phyloP scores from a whole-genome alignment of 805 yeast genomes.

The Metschnikowia borealis region DNA sequence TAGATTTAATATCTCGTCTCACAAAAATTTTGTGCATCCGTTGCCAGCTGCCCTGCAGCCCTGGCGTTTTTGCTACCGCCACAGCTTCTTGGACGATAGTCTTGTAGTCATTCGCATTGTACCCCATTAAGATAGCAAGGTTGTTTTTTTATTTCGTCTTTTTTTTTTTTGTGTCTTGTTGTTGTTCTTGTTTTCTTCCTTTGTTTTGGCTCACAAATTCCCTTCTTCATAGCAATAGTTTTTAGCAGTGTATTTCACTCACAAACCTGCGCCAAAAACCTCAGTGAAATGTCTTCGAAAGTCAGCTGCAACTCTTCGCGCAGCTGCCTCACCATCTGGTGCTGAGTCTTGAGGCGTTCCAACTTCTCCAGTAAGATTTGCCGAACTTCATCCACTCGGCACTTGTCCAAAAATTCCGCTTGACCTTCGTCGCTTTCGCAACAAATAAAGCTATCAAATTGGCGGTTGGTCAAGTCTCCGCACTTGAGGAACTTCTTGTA shows the following conservation, averaged over 20 bases:
- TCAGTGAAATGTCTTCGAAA: neutral
- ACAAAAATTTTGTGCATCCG: neutral
- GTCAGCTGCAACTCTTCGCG: slow-evolving; percentile 1
- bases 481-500: neutral
- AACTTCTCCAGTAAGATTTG: neutral
- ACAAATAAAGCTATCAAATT: neutral
- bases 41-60: neutral
- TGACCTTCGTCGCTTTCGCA: neutral
- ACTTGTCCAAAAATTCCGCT: neutral
- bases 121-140: neutral
- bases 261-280: neutral
- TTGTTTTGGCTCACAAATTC: too few relatives aligned
- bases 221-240: neutral
- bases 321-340: neutral
- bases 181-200: neutral
- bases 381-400: neutral
- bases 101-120: neutral
- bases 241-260: neutral
- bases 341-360: neutral
- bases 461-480: neutral
- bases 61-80: neutral
- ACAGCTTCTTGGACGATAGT: neutral
- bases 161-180: too few relatives aligned
- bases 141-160: neutral
- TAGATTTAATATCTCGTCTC: neutral